Evolutionary conservation across 139 green algal genomes (phyloP).

Genomic region (Mesotaenium endlicherianum): DNA sequence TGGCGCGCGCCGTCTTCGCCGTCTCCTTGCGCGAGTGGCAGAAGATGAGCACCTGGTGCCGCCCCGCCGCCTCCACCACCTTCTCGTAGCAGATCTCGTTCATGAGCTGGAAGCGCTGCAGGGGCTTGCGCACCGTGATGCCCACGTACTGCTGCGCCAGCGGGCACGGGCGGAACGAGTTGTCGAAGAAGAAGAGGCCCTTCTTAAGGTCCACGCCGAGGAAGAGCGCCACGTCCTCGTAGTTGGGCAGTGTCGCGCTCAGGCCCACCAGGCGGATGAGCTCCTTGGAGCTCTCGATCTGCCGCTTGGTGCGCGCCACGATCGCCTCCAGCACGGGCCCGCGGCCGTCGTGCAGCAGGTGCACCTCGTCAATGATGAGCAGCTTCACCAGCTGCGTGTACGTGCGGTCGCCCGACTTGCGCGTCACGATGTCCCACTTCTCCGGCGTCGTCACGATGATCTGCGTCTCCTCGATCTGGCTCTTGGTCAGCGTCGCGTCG

Average conservation of each 20-base stretch:
- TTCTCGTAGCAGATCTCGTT: slow-evolving; percentile 97
- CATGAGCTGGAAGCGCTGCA: slow-evolving; percentile 91
- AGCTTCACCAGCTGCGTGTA: slow-evolving; percentile 86
- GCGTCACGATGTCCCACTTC: slow-evolving; percentile 99
- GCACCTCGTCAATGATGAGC: slow-evolving; percentile 98
- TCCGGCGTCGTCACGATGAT: slow-evolving; percentile 98
- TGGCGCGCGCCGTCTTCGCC: slow-evolving; percentile 77
- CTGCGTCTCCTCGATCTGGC: slow-evolving; percentile 89
- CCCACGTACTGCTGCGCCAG: slow-evolving; percentile 96
- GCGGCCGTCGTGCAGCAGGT: slow-evolving; percentile 94
- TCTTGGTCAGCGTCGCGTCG: slow-evolving; percentile 67
- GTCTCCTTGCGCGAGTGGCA: slow-evolving; percentile 98
- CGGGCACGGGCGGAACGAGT: slow-evolving; percentile 82
- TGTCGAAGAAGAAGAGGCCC: slow-evolving; percentile 97
- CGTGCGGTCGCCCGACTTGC: slow-evolving; percentile 87
- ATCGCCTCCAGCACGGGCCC: slow-evolving; percentile 94
- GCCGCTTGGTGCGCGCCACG: slow-evolving; percentile 87
- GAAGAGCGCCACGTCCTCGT: slow-evolving; percentile 91
- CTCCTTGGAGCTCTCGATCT: slow-evolving; percentile 90
- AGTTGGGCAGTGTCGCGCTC: slow-evolving; percentile 96
- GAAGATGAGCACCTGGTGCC: slow-evolving; percentile 94
- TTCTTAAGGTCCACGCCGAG: slow-evolving; percentile 84
- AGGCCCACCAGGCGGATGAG: slow-evolving; percentile 92
- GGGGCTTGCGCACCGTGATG: slow-evolving; percentile 93
- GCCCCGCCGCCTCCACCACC: slow-evolving; percentile 84